Conservation (phyloP, 2,329 filamentous ascomycete species). For the Colletotrichum sp. region DNA sequence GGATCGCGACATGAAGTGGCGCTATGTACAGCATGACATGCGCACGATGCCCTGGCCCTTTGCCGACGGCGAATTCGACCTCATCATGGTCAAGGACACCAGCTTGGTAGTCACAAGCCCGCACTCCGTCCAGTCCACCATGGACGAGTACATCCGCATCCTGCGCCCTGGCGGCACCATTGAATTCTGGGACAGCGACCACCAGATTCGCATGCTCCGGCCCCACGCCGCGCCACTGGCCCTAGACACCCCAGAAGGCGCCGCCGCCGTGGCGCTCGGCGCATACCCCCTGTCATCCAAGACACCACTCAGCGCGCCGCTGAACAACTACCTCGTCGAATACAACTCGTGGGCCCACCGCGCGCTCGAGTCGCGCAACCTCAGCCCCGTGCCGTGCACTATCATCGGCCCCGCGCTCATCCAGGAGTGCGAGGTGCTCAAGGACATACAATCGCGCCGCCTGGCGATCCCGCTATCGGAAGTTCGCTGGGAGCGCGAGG, state of each 20-base stretch:
- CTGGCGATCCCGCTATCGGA: constrained; percentile 88
- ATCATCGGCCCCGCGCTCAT: constrained; percentile 76
- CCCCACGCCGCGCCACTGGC: constrained; percentile 71
- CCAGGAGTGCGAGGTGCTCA: constrained; percentile 78
- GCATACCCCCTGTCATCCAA: constrained; percentile 85
- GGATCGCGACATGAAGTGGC: constrained; percentile 82
- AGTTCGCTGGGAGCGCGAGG: constrained; percentile 85
- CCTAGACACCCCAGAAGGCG: background rate
- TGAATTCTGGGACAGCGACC: constrained; percentile 91
- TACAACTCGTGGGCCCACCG: constrained; percentile 84
- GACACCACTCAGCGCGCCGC: constrained; percentile 79
- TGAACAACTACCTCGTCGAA: constrained; percentile 82
- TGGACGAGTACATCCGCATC: constrained; percentile 79
- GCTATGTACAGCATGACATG: constrained; percentile 87
- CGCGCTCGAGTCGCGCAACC: constrained; percentile 72
- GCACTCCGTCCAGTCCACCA: constrained; percentile 53
- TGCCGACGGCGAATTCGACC: constrained; percentile 79
- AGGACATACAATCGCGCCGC: constrained; percentile 70
- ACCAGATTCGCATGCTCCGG: constrained; percentile 80
- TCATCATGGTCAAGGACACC: constrained; percentile 88
- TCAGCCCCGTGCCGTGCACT: constrained; percentile 80
- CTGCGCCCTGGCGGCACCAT: constrained; percentile 79
- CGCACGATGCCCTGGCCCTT: constrained; percentile 80
- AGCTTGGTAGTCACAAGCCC: constrained; percentile 68
- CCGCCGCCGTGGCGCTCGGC: constrained; percentile 69